These are phyloP conservation scores for Eimeria sp. DNA, from an alignment of 169 alveolate genomes.

Conservation along the genomic window DNA sequence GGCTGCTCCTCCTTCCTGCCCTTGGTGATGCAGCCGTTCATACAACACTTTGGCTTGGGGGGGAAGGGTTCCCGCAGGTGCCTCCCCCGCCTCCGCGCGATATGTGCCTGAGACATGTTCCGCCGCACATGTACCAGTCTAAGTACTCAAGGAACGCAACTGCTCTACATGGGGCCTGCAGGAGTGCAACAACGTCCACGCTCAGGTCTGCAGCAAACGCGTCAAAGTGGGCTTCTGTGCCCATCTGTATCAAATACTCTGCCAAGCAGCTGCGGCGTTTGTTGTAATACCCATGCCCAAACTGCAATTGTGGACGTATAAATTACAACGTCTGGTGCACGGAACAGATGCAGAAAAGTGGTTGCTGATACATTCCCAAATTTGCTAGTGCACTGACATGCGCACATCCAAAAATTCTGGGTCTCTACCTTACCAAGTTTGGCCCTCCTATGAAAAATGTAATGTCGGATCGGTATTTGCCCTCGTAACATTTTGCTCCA, in stretches of 20 bases:
- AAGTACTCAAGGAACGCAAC: not conserved
- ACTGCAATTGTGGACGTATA: not conserved
- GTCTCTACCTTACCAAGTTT: conserved; percentile 74
- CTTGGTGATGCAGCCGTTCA: conserved; percentile 74
- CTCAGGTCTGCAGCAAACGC: not conserved
- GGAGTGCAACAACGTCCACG: not conserved
- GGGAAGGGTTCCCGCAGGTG: conserved; percentile 81
- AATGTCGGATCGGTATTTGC: conserved; percentile 75
- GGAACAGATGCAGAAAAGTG: too few relatives aligned
- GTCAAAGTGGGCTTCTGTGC: not conserved
- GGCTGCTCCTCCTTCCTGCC: not conserved
- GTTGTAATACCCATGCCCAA: not conserved
- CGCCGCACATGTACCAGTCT: not conserved
- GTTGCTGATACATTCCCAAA: too few relatives aligned
- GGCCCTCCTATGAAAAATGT: conserved; percentile 77
- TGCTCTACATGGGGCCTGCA: too few relatives aligned
- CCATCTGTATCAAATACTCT: not conserved
- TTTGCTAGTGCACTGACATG: not conserved
- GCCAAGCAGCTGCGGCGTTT: not conserved
- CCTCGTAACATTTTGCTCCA: conserved; percentile 78
- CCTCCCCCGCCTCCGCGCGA: conserved; percentile 79
- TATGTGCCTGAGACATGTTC: conserved; percentile 71
- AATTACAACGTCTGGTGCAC: too few relatives aligned
- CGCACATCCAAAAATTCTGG: not conserved
- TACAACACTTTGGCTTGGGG: conserved; percentile 81